phyloP scores from a whole-genome alignment of 2,329 filamentous ascomycete species.

The Pseudogymnoascus sp. region DNA sequence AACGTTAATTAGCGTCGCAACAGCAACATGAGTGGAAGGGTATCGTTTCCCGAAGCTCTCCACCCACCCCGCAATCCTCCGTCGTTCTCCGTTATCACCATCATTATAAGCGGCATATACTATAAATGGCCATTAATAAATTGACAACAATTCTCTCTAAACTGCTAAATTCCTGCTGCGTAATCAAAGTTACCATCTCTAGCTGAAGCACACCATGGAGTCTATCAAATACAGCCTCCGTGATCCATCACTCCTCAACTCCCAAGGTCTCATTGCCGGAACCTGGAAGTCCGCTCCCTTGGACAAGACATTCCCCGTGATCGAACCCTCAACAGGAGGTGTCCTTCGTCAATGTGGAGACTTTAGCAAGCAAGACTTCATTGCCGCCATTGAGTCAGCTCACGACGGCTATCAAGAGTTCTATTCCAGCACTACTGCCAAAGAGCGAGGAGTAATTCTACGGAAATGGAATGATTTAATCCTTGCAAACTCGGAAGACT shows the following conservation, averaged over 20 bases:
- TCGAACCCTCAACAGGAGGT: slow-evolving; percentile 40
- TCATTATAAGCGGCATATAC: neutral
- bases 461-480: slow-evolving; percentile 53
- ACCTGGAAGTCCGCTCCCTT: slow-evolving; percentile 44
- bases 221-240: neutral
- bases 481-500: neutral
- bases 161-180: neutral
- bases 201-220: neutral
- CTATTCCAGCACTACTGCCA: slow-evolving; percentile 46
- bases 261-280: slow-evolving; percentile 43
- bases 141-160: neutral
- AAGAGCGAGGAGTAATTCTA: slow-evolving; percentile 52
- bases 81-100: neutral
- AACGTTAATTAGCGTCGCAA: neutral
- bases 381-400: slow-evolving; percentile 41
- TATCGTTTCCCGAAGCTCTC: neutral
- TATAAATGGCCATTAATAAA: neutral
- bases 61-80: neutral
- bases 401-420: slow-evolving; percentile 40
- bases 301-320: slow-evolving; percentile 45
- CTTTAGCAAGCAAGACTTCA: slow-evolving; percentile 40
- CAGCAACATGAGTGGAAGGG: neutral
- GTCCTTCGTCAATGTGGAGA: slow-evolving; percentile 43
- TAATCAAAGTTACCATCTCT: neutral
- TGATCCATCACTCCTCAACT: slow-evolving; percentile 35